Evolutionary conservation across 331 rosid species (phyloP).

Genomic region (Pyrus hybrid): DNA sequence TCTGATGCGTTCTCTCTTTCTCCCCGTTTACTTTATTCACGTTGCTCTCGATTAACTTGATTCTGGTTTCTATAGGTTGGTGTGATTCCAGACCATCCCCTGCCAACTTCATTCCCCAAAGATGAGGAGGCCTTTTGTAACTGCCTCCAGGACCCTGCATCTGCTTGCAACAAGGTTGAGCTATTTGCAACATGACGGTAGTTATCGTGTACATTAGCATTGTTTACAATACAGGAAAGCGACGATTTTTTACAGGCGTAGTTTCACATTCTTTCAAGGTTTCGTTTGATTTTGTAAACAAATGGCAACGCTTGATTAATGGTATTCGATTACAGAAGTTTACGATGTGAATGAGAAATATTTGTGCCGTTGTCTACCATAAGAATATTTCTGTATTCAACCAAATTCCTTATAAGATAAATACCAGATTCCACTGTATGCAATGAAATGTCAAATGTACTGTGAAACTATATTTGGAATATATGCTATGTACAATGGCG

Average conservation of each 20-base stretch:
- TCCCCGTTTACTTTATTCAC: not conserved
- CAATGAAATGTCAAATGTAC: not conserved
- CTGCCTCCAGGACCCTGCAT: slow-evolving; percentile 81
- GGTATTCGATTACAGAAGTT: not conserved
- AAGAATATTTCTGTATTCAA: not conserved
- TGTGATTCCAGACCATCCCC: slow-evolving; percentile 87
- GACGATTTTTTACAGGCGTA: not conserved
- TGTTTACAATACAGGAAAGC: not conserved
- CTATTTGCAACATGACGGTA: slow-evolving; percentile 55
- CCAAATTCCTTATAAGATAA: not conserved
- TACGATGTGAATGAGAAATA: not conserved
- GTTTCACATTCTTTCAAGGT: not conserved
- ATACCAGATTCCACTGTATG: not conserved
- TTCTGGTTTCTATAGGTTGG: slow-evolving; percentile 50
- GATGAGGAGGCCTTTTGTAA: slow-evolving; percentile 77
- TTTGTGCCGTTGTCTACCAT: not conserved
- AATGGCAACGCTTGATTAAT: not conserved
- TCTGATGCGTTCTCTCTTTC: slow-evolving; percentile 12
- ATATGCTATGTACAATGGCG: not conserved
- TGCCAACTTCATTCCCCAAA: slow-evolving; percentile 76
- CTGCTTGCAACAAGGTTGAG: slow-evolving; percentile 67
- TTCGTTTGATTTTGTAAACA: not conserved
- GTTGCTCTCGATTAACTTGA: not conserved
- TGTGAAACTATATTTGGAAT: not conserved
- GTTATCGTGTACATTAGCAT: not conserved